A percentile compares a stretch with the other conserved stretches of the same genome.
phyloP scores from a whole-genome alignment of 2,329 filamentous ascomycete species.

The Nemania serpens region DNA sequence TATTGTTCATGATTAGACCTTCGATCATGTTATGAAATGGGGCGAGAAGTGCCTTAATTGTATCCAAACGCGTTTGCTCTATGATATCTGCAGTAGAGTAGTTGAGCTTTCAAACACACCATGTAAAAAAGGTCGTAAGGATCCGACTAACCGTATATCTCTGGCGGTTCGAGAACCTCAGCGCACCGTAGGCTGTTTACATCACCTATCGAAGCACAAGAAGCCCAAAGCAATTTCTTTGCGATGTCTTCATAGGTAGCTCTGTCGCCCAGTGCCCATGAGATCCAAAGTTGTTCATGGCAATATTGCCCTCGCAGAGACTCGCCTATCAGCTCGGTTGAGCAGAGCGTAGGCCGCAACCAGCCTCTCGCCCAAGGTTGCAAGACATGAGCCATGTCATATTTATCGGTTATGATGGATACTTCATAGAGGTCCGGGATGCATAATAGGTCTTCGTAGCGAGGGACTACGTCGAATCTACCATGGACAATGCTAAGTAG shows the following conservation, averaged over 20 bases:
- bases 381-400: conserved; percentile 30
- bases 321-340: conserved; percentile 11
- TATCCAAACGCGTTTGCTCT: conserved; percentile 18
- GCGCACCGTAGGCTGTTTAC: conserved; percentile 11
- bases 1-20: conserved; percentile 18
- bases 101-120: conserved; percentile 9
- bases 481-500: conserved; percentile 10
- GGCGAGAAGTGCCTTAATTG: conserved; percentile 23
- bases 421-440: conserved; percentile 29
- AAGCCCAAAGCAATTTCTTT: conserved; percentile 22
- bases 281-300: conserved; percentile 30
- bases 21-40: conserved; percentile 20
- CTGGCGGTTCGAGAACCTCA: conserved; percentile 20
- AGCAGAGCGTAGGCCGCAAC: conserved; percentile 20
- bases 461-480: not conserved
- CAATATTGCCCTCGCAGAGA: conserved; percentile 12
- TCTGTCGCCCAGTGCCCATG: conserved; percentile 29
- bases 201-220: not conserved
- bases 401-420: conserved; percentile 31
- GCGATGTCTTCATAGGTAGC: conserved; percentile 23
- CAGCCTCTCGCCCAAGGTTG: conserved; percentile 32
- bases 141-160: conserved; percentile 30
- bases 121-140: not conserved
- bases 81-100: conserved; percentile 22
- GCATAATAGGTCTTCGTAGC: conserved; percentile 20